These are phyloP conservation scores for Tolypocladium ophioglossoides DNA, from an alignment of 2,329 filamentous ascomycete genomes.

Conservation along the genomic window DNA sequence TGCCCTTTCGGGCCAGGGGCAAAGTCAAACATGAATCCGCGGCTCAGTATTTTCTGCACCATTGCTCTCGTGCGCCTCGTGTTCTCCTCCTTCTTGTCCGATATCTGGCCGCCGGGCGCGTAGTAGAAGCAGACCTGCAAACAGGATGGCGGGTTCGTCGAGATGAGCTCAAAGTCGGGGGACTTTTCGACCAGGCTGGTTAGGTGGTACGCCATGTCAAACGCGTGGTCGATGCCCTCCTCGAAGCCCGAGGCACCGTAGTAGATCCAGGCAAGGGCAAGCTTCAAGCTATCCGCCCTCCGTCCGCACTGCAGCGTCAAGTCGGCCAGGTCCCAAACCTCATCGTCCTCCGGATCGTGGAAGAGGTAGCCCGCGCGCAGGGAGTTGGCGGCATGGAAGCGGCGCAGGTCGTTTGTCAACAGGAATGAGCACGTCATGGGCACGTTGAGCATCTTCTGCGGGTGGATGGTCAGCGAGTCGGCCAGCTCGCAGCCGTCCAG, in stretches of 20 bases:
- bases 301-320: conserved; percentile 87
- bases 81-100: conserved; percentile 30
- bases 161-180: conserved; percentile 58
- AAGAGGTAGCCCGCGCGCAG: conserved; percentile 80
- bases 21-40: conserved; percentile 51
- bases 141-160: conserved; percentile 69
- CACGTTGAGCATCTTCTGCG: conserved; percentile 93
- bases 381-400: conserved; percentile 76
- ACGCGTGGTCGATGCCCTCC: conserved; percentile 58
- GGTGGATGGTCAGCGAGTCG: conserved; percentile 76
- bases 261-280: conserved; percentile 82
- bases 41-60: conserved; percentile 32
- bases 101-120: conserved; percentile 41
- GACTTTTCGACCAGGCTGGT: conserved; percentile 43
- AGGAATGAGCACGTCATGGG: conserved; percentile 87
- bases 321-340: conserved; percentile 83
- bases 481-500: conserved; percentile 62
- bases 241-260: conserved; percentile 68
- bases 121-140: conserved; percentile 94
- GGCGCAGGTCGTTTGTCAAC: conserved; percentile 60
- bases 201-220: conserved; percentile 58
- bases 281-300: conserved; percentile 72
- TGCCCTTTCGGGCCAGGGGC: conserved; percentile 42
- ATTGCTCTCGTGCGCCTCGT: conserved; percentile 37
- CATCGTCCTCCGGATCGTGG: conserved; percentile 44